phyloP scores from a whole-genome alignment of 352 stramenopile genomes.

The Phytophthora melonis region DNA sequence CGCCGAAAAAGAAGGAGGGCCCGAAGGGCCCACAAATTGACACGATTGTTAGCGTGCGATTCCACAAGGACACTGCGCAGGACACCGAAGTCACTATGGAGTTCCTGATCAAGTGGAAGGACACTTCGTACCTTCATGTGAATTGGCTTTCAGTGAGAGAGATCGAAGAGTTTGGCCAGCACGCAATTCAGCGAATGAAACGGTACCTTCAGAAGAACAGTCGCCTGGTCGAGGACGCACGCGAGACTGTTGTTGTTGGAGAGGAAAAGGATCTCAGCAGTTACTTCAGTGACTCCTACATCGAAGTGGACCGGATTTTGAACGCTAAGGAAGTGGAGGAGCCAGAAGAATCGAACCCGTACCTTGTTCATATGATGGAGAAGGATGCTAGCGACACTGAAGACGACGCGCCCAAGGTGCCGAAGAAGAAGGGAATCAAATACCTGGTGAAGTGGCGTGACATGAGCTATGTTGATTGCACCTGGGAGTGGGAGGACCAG shows the following conservation, averaged over 20 bases:
- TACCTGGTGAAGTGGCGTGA: constrained; percentile 94
- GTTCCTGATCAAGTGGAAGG: constrained; percentile 99
- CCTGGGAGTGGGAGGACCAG: constrained; percentile 92
- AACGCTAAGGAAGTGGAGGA: constrained; percentile 84
- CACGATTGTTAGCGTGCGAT: constrained; percentile 92
- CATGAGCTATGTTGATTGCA: constrained; percentile 90
- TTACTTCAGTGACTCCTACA: constrained; percentile 87
- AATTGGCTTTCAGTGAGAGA: constrained; percentile 97
- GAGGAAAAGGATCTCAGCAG: constrained; percentile 82
- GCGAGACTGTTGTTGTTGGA: constrained; percentile 77
- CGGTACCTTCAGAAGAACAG: constrained; percentile 91
- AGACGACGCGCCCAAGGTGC: constrained; percentile 48
- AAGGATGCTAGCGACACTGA: constrained; percentile 56
- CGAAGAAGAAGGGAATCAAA: constrained; percentile 87
- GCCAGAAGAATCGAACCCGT: constrained; percentile 77
- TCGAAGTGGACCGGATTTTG: constrained; percentile 88
- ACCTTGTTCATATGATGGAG: constrained; percentile 45
- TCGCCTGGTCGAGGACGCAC: constrained; percentile 76
- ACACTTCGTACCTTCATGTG: constrained; percentile 97
- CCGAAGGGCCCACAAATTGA: constrained; percentile 91
- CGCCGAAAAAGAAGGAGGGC: constrained; percentile 44
- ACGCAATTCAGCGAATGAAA: constrained; percentile 85
- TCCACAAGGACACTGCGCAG: constrained; percentile 63
- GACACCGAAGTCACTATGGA: constrained; percentile 87
- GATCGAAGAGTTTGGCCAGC: constrained; percentile 91